A percentile compares a stretch with the other conserved stretches of the same genome.
Conservation (phyloP, 2,329 filamentous ascomycete species). For the Penicillium rolfsii region DNA sequence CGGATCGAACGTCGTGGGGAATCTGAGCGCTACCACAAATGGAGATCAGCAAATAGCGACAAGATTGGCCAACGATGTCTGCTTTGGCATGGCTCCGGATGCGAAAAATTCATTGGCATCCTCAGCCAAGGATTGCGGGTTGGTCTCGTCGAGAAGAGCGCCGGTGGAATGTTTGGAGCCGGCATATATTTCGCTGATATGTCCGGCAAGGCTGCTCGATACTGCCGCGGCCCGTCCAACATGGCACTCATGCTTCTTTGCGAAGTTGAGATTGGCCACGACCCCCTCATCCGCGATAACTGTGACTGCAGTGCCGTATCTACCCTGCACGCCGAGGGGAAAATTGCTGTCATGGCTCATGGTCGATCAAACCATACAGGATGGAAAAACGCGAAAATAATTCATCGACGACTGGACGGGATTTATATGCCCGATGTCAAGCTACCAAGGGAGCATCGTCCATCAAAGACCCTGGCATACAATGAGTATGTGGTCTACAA, state of each 20-base stretch:
- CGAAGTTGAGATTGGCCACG: slow-evolving; percentile 21
- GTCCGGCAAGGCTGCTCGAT: slow-evolving; percentile 16
- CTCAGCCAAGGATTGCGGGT: slow-evolving; percentile 20
- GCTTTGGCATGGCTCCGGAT: slow-evolving; percentile 22
- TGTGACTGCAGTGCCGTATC: neutral
- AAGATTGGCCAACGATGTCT: slow-evolving; percentile 12
- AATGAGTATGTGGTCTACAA: slow-evolving; percentile 49
- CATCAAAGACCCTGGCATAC: slow-evolving; percentile 16
- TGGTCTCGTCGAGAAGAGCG: slow-evolving; percentile 2
- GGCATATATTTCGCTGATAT: slow-evolving; percentile 24
- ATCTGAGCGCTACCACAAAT: slow-evolving; percentile 12
- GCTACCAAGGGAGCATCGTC: neutral
- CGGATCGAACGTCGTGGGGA: slow-evolving; percentile 21
- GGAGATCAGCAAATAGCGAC: slow-evolving; percentile 2
- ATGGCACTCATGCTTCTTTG: slow-evolving; percentile 21
- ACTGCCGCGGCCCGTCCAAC: neutral
- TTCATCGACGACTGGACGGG: slow-evolving; percentile 18
- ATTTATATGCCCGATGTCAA: slow-evolving; percentile 14
- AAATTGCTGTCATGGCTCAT: slow-evolving; percentile 8
- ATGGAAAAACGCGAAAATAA: slow-evolving; percentile 17
- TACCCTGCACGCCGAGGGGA: slow-evolving; percentile 19
- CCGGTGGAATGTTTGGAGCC: slow-evolving; percentile 8
- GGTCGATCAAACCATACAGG: neutral
- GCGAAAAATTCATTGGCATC: slow-evolving; percentile 20
- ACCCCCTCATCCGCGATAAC: neutral